Conservation (phyloP, 2,329 filamentous ascomycete genomes). For the Elsinoe arachidis region DNA sequence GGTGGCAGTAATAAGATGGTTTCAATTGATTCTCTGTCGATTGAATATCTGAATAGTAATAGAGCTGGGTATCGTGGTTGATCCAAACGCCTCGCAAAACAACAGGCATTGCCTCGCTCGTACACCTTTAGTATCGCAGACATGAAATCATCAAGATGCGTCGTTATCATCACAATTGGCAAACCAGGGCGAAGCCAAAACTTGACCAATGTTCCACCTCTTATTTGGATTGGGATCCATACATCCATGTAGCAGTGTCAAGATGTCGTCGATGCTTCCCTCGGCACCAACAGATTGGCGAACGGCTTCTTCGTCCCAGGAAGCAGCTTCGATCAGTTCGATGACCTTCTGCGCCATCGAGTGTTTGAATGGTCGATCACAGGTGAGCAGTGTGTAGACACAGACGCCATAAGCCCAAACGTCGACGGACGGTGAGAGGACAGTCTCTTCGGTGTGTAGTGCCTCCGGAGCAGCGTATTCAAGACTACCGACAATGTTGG, state of each 20-base stretch:
- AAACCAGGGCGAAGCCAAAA: conserved; percentile 50
- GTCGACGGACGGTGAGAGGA: conserved; percentile 50
- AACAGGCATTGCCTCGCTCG: conserved; percentile 3
- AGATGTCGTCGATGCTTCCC: conserved; percentile 36
- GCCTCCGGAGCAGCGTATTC: conserved; percentile 46
- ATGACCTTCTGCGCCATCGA: conserved; percentile 50
- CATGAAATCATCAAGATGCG: conserved; percentile 12
- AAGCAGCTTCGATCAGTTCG: conserved; percentile 50
- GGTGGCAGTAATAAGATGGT: background rate
- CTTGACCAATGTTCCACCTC: conserved; percentile 50
- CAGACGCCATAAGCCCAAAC: conserved; percentile 61
- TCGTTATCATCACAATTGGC: conserved; percentile 11
- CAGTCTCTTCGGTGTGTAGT: conserved; percentile 34
- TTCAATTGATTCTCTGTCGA: background rate
- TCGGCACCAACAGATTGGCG: conserved; percentile 34
- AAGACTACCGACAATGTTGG: conserved; percentile 48
- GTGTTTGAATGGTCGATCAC: conserved; percentile 54
- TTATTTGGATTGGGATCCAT: conserved; percentile 47
- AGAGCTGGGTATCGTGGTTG: conserved; percentile 9
- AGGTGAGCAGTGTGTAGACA: conserved; percentile 52
- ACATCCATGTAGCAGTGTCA: conserved; percentile 53
- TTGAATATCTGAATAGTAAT: background rate
- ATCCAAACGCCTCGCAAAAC: background rate
- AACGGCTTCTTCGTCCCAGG: conserved; percentile 48
- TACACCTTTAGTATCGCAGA: background rate